Evolutionary conservation across 345 rosid genomes (phyloP).

Genomic region (Excoecaria agallocha): DNA sequence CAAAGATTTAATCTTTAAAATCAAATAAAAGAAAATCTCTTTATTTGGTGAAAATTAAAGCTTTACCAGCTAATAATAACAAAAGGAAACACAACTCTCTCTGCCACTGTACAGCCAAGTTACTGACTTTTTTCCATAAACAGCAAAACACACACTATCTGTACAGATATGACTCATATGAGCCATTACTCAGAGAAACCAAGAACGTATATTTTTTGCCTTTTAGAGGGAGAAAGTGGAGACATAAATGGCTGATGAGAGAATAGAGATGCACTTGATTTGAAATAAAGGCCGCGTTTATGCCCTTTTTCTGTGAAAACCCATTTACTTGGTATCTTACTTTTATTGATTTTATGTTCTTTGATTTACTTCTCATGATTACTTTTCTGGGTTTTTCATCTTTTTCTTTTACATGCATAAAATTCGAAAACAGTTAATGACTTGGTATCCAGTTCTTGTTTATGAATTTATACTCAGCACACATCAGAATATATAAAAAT

Average conservation of each 20-base stretch:
- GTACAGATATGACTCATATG: slow-evolving; percentile 10
- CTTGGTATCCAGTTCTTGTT: slow-evolving; percentile 2
- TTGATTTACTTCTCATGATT: background rate
- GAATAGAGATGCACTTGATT: background rate
- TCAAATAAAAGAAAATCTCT: background rate
- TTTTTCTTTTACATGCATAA: no score
- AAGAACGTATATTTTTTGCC: slow-evolving; percentile 21
- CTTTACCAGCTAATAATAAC: slow-evolving; percentile 7
- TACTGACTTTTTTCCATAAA: slow-evolving; percentile 13
- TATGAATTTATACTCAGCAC: background rate
- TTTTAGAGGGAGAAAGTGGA: slow-evolving; percentile 8
- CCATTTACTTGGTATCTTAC: no score
- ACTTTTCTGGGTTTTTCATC: background rate
- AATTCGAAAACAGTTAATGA: background rate
- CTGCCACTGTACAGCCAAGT: slow-evolving; percentile 12
- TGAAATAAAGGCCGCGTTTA: no score
- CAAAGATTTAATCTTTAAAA: background rate
- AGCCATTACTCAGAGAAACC: slow-evolving; percentile 6
- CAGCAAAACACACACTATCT: slow-evolving; percentile 12
- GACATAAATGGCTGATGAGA: slow-evolving; percentile 16
- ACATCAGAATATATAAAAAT: background rate
- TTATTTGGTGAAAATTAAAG: slow-evolving; percentile 3
- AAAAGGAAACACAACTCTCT: slow-evolving; percentile 7
- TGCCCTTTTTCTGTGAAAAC: no score
- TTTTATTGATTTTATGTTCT: background rate